Base-by-base conservation (phyloP, 2,329 filamentous ascomycete species). In the Cryoendolithus antarcticus region DNA sequence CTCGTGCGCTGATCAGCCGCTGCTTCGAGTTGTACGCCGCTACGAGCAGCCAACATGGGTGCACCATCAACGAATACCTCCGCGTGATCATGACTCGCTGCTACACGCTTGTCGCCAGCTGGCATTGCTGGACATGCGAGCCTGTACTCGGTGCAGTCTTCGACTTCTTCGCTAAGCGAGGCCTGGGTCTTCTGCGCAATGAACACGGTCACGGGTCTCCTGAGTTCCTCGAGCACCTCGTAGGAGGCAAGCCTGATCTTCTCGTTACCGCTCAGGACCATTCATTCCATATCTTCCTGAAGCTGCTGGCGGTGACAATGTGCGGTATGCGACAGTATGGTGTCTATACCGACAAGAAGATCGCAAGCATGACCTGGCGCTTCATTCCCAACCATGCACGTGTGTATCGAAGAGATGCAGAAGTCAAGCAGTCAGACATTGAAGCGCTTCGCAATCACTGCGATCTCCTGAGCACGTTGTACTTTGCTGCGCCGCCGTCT, bases 401-500 rank as follows among this genome's bases (percentile, higher is more conserved):
- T n/a, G 66, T 60, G 4, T 75, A 75, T 52, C 71, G 66, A 2
- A 78, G 77, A 50, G 74, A 78, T 21, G 61, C 71, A 42, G 57
- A 64, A 4, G 53, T 78, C 9, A 62, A 62, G 24, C 63, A 69
- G 38, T 62, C 67, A 40, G 73, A 74, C 45, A 57, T 78, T 9
- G 66, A 72, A 37, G 72, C 74, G 1, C 57, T 78, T 34, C 66
- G 72, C 35, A 79, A 78, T 46, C 73, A 79, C 42, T 73, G 77
- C 45, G 73, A 78, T 48, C 60, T 79, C 10, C 62, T 79, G 0
- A 73, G 69, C 39, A 73, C 71, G 3, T 59, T 79, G 9, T 77
- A 77, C 51, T 76, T 66, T 62, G 67, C 66, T 32, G 68, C 70
- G 30, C 73, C 74, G 19, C 56, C 67, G 21, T 60, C 62, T 2